phyloP scores from a whole-genome alignment of 2,329 filamentous ascomycete species.

The Cladophialophora bantiana region DNA sequence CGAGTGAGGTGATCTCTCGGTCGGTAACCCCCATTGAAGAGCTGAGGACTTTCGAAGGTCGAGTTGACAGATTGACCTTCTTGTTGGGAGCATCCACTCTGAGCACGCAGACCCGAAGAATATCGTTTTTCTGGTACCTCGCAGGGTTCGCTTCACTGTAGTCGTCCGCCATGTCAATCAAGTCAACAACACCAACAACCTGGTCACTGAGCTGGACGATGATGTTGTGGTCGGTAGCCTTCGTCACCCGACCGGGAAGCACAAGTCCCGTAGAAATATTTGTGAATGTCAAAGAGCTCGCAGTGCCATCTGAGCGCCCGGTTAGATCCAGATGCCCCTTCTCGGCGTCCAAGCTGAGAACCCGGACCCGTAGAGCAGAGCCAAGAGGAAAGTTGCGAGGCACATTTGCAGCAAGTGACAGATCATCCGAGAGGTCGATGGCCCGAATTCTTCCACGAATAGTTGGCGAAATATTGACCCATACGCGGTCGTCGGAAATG shows the following conservation, averaged over 20 bases:
- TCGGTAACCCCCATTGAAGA: constrained; percentile 83
- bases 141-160: constrained; percentile 80
- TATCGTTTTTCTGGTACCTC: constrained; percentile 80
- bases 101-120: constrained; percentile 85
- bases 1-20: constrained; percentile 73
- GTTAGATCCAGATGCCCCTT: constrained; percentile 83
- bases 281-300: constrained; percentile 70
- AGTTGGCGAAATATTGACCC: constrained; percentile 89
- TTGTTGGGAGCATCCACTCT: constrained; percentile 84
- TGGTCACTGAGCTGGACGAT: constrained; percentile 83
- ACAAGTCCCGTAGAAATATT: constrained; percentile 80
- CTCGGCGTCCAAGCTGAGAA: constrained; percentile 74
- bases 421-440: constrained; percentile 85
- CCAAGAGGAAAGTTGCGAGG: constrained; percentile 84
- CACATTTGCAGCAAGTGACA: constrained; percentile 78
- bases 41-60: constrained; percentile 87
- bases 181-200: constrained; percentile 78
- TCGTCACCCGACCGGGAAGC: constrained; percentile 82
- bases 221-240: constrained; percentile 81
- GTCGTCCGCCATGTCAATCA: constrained; percentile 86
- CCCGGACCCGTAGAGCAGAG: constrained; percentile 82
- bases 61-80: constrained; percentile 77
- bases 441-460: constrained; percentile 83
- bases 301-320: constrained; percentile 67
- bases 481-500: constrained; percentile 76